These are phyloP conservation scores for Pseudogymnoascus sp. DNA, from an alignment of 2,329 filamentous ascomycete species.

Conservation along the genomic window DNA sequence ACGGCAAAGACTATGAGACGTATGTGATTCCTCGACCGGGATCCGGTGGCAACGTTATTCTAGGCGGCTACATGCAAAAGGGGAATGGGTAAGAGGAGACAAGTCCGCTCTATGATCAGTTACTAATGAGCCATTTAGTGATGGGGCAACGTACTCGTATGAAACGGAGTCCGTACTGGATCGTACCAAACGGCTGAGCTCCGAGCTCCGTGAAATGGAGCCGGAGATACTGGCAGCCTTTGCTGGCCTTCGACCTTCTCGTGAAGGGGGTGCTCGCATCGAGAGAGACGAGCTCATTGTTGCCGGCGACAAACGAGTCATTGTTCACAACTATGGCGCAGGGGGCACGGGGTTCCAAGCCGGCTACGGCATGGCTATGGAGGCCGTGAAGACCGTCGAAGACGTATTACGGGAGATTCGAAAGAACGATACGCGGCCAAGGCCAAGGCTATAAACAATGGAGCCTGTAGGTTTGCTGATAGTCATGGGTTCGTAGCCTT, in stretches of 20 bases:
- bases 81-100: slow-evolving; percentile 25
- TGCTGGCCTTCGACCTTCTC: slow-evolving; percentile 31
- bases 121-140: slow-evolving; percentile 19
- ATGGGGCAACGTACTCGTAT: slow-evolving; percentile 31
- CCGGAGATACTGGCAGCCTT: slow-evolving; percentile 30
- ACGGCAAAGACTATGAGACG: slow-evolving; percentile 35
- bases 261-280: slow-evolving; percentile 31
- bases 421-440: slow-evolving; percentile 3
- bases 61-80: slow-evolving; percentile 37
- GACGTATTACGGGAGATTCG: slow-evolving; percentile 22
- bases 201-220: slow-evolving; percentile 23
- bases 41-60: slow-evolving; percentile 32
- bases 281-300: slow-evolving; percentile 28
- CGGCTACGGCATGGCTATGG: slow-evolving; percentile 35
- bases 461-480: neutral
- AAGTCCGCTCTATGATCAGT: neutral
- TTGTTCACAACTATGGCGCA: slow-evolving; percentile 40
- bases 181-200: slow-evolving; percentile 30
- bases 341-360: slow-evolving; percentile 40
- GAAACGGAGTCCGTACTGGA: slow-evolving; percentile 34
- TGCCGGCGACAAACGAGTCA: slow-evolving; percentile 17
- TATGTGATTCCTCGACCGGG: slow-evolving; percentile 35
- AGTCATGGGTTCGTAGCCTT: neutral
- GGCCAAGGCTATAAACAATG: neutral
- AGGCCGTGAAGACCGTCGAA: slow-evolving; percentile 29